A percentile compares a stretch with the other conserved stretches of the same genome.
phyloP scores from a whole-genome alignment of 768 basidiomycete species.

The Saitozyma podzolica region DNA sequence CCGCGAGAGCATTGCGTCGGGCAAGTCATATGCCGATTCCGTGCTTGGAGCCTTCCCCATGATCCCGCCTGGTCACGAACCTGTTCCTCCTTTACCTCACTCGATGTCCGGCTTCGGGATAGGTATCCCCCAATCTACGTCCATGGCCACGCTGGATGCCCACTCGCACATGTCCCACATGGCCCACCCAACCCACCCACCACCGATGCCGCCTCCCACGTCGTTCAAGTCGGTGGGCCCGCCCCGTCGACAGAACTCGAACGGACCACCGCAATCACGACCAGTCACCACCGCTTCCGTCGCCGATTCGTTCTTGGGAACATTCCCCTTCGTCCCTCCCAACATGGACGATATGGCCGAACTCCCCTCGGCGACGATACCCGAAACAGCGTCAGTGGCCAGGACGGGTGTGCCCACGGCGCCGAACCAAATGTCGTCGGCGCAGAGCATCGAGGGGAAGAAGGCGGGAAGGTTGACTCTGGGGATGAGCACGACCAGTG shows the following conservation, averaged over 20 bases:
- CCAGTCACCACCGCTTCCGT: constrained; percentile 31
- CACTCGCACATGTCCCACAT: no score
- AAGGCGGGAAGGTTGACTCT: constrained; percentile 3
- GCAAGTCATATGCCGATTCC: constrained; percentile 42
- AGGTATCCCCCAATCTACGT: constrained; percentile 36
- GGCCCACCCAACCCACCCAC: constrained; percentile 7
- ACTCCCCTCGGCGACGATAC: constrained; percentile 22
- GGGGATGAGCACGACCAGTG: constrained; percentile 33
- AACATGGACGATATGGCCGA: constrained; percentile 32
- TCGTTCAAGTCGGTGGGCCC: constrained; percentile 8
- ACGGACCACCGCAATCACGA: constrained; percentile 5
- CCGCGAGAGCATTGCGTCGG: constrained; percentile 36
- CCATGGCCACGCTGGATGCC: constrained; percentile 26
- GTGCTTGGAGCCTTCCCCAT: constrained; percentile 47
- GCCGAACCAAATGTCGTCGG: neutral
- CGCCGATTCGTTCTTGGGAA: constrained; percentile 39
- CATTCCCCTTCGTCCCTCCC: constrained; percentile 42
- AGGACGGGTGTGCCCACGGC: neutral
- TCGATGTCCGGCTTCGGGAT: neutral
- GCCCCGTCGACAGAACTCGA: neutral
- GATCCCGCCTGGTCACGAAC: constrained; percentile 40
- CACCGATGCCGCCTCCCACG: constrained; percentile 12
- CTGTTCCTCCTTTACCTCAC: neutral
- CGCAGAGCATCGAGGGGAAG: neutral
- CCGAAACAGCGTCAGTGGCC: neutral